Evolutionary conservation across 1,139 yeast genomes (phyloP).

Genomic region (Suhomyces taliae): DNA sequence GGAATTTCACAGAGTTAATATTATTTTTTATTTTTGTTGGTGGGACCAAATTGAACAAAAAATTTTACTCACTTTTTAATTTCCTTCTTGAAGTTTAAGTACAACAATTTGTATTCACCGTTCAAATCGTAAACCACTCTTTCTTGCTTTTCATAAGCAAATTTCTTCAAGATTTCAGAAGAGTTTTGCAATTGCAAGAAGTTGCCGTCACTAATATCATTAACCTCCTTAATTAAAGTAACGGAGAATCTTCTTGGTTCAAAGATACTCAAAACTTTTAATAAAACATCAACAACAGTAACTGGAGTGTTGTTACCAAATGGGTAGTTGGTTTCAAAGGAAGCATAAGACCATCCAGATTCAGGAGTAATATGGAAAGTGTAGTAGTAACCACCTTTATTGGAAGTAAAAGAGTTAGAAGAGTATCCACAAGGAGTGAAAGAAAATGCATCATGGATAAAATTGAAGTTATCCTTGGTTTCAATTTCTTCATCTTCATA

Average conservation of each 20-base stretch:
- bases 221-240: slow-evolving; percentile 56
- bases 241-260: slow-evolving; percentile 77
- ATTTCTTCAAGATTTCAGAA: slow-evolving; percentile 31
- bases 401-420: slow-evolving; percentile 71
- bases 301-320: slow-evolving; percentile 35
- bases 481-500: slow-evolving; percentile 16
- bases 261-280: slow-evolving; percentile 62
- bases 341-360: slow-evolving; percentile 91
- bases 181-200: slow-evolving; percentile 34
- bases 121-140: slow-evolving; percentile 68
- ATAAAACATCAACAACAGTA: slow-evolving; percentile 52
- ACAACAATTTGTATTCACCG: slow-evolving; percentile 47
- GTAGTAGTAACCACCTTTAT: slow-evolving; percentile 63
- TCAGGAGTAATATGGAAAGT: slow-evolving; percentile 96
- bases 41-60: no score
- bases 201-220: slow-evolving; percentile 19
- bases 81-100: slow-evolving; percentile 39
- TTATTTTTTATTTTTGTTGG: not conserved
- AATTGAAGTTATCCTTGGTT: slow-evolving; percentile 16
- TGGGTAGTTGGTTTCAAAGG: slow-evolving; percentile 86
- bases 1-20: not conserved
- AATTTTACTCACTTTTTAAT: no score
- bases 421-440: slow-evolving; percentile 97
- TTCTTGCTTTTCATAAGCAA: slow-evolving; percentile 66
- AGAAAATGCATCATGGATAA: slow-evolving; percentile 80